Base-by-base conservation (phyloP, 2,329 filamentous ascomycete genomes). In the Pseudogymnoascus sp. region DNA sequence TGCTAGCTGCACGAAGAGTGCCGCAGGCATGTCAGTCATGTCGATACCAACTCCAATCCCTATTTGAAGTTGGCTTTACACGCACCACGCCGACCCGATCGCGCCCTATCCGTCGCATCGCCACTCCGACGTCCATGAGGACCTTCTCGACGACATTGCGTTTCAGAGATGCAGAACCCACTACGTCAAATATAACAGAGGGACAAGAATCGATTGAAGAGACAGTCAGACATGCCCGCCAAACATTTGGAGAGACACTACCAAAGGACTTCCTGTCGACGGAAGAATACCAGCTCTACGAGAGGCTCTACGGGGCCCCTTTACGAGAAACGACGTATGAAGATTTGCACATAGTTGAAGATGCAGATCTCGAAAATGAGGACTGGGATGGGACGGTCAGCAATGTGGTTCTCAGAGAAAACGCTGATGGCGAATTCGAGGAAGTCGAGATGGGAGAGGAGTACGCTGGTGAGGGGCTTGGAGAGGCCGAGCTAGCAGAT, bases 251-350 rank as follows among this genome's bases (percentile, higher is more conserved):
- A 65, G 87, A 94, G 69, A 86, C 82, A 0, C 75, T 97, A 23
- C 92, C 92, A 0, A 83, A 85, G 33, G 86, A 82, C 35, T 84
- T 90, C 68, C 74, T 97, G 60, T 85, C 80, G 35, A 79, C 81
- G 0, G 83, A 88, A 61, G 92, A 96, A 73, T 86, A 88, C 69
- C 78, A 77, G 58, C 77, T 96, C 0, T 96, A 96, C 74, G 85
- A 89, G 71, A 81, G 91, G 66, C 76, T 96, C 14, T 97, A 94
- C 72, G 93, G 92, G 1, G 80, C 86, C 35, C 91, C 92, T 1
- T 72, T 90, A 65, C 80, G 86, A 43, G 80, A 83, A 61, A 87
- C 84, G 1, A 74, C 70, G 6, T 80, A 82, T 1, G 85, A 87
- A 63, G 83, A 88, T 72, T 79, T 85, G 3, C 43, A 49, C 3